These are phyloP conservation scores for Calonectria multiphialidica DNA, from an alignment of 2,329 filamentous ascomycete species.

Conservation along the genomic window DNA sequence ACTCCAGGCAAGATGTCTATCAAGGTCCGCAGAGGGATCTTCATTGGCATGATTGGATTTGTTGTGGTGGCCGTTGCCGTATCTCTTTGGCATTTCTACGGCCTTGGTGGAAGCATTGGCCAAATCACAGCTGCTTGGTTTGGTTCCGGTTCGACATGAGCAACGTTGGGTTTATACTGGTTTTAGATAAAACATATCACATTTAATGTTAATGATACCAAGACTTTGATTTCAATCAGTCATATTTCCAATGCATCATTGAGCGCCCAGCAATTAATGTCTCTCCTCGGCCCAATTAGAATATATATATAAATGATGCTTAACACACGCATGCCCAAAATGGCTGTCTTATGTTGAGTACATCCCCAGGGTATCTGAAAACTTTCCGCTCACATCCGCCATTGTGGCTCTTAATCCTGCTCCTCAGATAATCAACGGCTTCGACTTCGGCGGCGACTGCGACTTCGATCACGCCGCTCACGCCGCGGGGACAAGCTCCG, in stretches of 20 bases:
- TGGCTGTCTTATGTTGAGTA: background rate
- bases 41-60: constrained; percentile 41
- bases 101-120: constrained; percentile 30
- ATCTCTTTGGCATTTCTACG: constrained; percentile 41
- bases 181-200: constrained; percentile 32
- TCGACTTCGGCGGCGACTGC: constrained; percentile 55
- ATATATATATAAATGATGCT: background rate
- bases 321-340: background rate
- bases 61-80: constrained; percentile 43
- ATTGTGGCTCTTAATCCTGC: background rate
- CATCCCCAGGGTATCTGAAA: constrained; percentile 33
- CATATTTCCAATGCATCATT: background rate
- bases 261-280: background rate
- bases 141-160: constrained; percentile 30
- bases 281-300: background rate
- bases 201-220: constrained; percentile 30
- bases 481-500: constrained; percentile 51
- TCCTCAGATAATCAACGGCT: constrained; percentile 42
- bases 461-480: constrained; percentile 52
- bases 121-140: constrained; percentile 38
- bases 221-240: constrained; percentile 8
- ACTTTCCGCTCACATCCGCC: background rate
- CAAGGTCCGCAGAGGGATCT: constrained; percentile 34
- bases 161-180: constrained; percentile 21
- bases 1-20: constrained; percentile 37